Conservation (phyloP, 768 basidiomycete species). For the Podaxis sp. region DNA sequence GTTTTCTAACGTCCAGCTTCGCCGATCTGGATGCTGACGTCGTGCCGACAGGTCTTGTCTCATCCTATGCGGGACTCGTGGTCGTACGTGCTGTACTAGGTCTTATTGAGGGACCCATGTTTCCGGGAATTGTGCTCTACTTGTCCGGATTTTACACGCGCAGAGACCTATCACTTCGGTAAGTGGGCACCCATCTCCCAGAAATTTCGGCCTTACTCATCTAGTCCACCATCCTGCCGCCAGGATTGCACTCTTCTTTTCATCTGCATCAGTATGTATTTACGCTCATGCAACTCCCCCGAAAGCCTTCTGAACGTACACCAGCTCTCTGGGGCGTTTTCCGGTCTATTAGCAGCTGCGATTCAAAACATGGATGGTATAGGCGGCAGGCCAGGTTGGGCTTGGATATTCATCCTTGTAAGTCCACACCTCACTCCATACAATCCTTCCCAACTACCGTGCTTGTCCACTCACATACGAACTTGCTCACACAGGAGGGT, state of each 20-base stretch:
- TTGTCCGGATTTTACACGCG: conserved; percentile 40
- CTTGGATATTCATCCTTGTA: conserved; percentile 34
- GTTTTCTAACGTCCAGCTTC: neutral
- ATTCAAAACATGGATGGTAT: conserved; percentile 58
- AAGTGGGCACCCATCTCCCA: neutral
- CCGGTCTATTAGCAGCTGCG: conserved; percentile 61
- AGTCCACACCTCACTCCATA: neutral
- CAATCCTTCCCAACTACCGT: no score
- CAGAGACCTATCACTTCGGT: conserved; percentile 33
- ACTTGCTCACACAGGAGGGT: conserved; percentile 35
- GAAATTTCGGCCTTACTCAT: neutral
- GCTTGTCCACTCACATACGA: neutral
- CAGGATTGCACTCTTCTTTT: conserved; percentile 42
- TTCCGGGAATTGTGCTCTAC: conserved; percentile 40
- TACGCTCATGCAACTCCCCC: neutral
- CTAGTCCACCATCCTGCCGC: neutral
- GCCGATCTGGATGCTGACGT: neutral
- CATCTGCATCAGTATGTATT: conserved; percentile 33
- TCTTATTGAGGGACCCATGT: conserved; percentile 48
- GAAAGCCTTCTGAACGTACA: neutral
- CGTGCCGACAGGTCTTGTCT: conserved; percentile 39
- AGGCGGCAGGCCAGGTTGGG: conserved; percentile 54
- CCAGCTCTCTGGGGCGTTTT: conserved; percentile 57
- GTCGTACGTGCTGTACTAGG: conserved; percentile 53
- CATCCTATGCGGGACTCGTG: conserved; percentile 46